Evolutionary conservation across 2,329 filamentous ascomycete species (phyloP), one percentile per base, ranked within the genome.

Genomic region (Colletotrichum eremochloae): DNA sequence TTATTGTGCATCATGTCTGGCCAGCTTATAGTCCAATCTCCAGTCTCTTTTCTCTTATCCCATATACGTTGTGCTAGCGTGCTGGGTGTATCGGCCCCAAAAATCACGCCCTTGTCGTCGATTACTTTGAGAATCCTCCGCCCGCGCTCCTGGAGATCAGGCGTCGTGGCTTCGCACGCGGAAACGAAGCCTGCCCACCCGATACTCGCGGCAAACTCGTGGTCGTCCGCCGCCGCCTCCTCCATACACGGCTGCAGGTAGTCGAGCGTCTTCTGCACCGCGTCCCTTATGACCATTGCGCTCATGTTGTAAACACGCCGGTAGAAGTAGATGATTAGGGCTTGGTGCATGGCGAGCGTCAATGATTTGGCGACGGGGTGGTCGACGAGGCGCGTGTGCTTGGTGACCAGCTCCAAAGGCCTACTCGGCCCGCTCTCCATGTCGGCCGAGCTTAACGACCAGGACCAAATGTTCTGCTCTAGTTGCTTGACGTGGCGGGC

Each of bases 271-370:
- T 79, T 79, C 1, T 75, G 72, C 0, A 86, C 84, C 3, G 78
- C 74, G 24, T 80, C 76, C 60, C 86, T 84, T 0, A 86, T 67
- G 3, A 84, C 79, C 58, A 81, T 81, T 12, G 82, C 78, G 42
- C 83, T 82, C 40, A 84, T 73, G 40, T 82, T 77, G 72, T 82
- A 80, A 2, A 86, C 81, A 5, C 83, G 77, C 1, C 84, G 79
- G 72, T 86, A 85, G 60, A 86, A 86, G 74, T 84, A 86, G 3
- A 86, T 84, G 5, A 82, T 76, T 14, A 86, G 73, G 0, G 84
- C 83, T 44, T 84, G 79, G 11, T 84, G 82, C 67, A 86, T 82
- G 9, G 83, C 83, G 0, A 79, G 74, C 0, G 82, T 76, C 77
- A 83, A 78, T 48, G 75, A 77, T 11, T 78, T 75, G 20, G 78